These are phyloP conservation scores for Cnidoscolus chayamansa DNA, from an alignment of 441 rosid species.

Conservation along the genomic window DNA sequence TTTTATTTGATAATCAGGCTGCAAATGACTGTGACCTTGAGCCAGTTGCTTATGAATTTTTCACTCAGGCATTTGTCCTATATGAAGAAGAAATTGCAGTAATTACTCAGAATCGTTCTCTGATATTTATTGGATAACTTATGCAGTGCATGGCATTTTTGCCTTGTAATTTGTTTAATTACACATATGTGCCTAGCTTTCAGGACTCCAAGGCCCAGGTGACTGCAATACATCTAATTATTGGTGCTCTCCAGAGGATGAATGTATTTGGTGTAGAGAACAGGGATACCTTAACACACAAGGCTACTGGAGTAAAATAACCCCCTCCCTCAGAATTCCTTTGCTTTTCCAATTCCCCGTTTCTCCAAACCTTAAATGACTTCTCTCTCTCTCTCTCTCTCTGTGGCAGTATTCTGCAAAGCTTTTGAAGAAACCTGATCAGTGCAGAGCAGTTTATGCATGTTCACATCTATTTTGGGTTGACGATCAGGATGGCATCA, in stretches of 20 bases:
- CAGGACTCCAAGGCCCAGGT: constrained; percentile 96
- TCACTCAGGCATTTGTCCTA: constrained; percentile 83
- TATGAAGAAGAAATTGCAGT: constrained; percentile 98
- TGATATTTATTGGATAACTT: background rate
- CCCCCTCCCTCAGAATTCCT: background rate
- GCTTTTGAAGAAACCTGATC: constrained; percentile 96
- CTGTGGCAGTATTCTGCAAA: constrained; percentile 85
- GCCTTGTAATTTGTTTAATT: background rate
- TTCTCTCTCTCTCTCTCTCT: constrained; percentile 9
- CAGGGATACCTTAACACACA: constrained; percentile 95
- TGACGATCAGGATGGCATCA: constrained; percentile 70
- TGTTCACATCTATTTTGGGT: constrained; percentile 98
- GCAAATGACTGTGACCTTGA: constrained; percentile 93
- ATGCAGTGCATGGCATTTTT: background rate
- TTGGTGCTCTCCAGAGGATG: constrained; percentile 96
- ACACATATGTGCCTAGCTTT: background rate
- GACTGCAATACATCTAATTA: constrained; percentile 82
- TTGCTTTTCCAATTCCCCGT: background rate
- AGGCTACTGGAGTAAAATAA: constrained; percentile 83
- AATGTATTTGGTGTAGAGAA: constrained; percentile 93
- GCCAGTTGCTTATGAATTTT: constrained; percentile 93
- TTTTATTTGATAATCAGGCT: constrained; percentile 50
- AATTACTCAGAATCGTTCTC: constrained; percentile 26
- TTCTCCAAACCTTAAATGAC: background rate
- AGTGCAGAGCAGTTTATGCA: constrained; percentile 93